Evolutionary conservation across 2,329 filamentous ascomycete genomes (phyloP).

Genomic region (Cercospora zeina): DNA sequence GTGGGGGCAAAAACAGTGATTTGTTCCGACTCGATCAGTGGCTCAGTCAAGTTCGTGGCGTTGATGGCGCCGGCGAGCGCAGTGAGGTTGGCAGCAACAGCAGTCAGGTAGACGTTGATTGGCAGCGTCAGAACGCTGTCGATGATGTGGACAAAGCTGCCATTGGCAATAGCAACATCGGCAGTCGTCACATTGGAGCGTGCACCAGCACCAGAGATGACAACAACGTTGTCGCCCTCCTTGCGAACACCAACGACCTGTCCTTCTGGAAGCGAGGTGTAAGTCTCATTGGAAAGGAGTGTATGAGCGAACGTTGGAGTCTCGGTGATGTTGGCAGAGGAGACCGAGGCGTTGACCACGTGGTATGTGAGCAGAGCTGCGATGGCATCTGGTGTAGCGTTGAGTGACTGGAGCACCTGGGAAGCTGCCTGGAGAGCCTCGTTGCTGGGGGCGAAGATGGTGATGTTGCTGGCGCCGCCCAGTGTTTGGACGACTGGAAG

Average conservation of each 20-base stretch:
- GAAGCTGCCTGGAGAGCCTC: constrained; percentile 47
- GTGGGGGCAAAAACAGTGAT: constrained; percentile 66
- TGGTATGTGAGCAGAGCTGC: constrained; percentile 59
- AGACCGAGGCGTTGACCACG: constrained; percentile 56
- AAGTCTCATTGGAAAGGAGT: constrained; percentile 53
- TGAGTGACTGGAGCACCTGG: constrained; percentile 39
- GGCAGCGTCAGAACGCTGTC: constrained; percentile 49
- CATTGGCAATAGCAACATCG: constrained; percentile 39
- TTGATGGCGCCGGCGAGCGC: constrained; percentile 47
- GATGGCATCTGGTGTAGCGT: constrained; percentile 40
- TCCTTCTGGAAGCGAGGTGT: constrained; percentile 60
- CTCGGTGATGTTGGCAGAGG: constrained; percentile 42
- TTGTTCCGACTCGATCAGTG: constrained; percentile 48
- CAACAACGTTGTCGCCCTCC: constrained; percentile 48
- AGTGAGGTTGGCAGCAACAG: constrained; percentile 39
- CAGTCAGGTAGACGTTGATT: constrained; percentile 28
- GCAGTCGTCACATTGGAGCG: constrained; percentile 53
- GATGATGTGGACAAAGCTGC: constrained; percentile 50
- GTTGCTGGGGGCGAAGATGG: constrained; percentile 60
- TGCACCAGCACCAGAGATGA: constrained; percentile 56
- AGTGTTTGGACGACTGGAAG: constrained; percentile 35
- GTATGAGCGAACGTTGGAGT: constrained; percentile 50
- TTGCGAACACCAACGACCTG: constrained; percentile 49
- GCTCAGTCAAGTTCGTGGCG: constrained; percentile 43
- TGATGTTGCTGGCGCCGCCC: constrained; percentile 52